Evolutionary conservation across 2,329 filamentous ascomycete genomes (phyloP).

Genomic region (Rasamsonia emersonii): DNA sequence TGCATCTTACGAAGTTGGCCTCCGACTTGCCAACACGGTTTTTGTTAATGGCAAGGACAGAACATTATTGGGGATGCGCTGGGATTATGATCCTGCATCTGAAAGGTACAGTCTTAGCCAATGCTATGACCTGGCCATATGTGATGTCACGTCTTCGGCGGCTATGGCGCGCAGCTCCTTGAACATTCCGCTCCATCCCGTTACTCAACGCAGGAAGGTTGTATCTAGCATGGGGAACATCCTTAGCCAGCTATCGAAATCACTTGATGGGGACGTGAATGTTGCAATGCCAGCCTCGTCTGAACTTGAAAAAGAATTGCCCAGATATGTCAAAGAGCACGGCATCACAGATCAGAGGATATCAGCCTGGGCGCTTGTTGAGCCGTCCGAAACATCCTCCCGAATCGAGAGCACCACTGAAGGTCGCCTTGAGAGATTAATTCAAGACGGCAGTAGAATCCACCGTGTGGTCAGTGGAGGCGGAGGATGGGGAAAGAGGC

Average conservation of each 20-base stretch:
- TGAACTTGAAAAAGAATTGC: slow-evolving; percentile 33
- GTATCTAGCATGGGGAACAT: slow-evolving; percentile 37
- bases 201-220: slow-evolving; percentile 29
- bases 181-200: slow-evolving; percentile 26
- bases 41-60: slow-evolving; percentile 34
- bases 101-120: slow-evolving; percentile 17
- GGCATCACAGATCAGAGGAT: slow-evolving; percentile 28
- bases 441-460: slow-evolving; percentile 27
- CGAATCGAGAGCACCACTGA: slow-evolving; percentile 4
- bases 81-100: slow-evolving; percentile 17
- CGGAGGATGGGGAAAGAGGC: slow-evolving; percentile 39
- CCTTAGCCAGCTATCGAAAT: slow-evolving; percentile 30
- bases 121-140: slow-evolving; percentile 23
- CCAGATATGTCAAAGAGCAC: slow-evolving; percentile 30
- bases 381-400: slow-evolving; percentile 15
- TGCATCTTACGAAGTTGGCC: slow-evolving; percentile 23
- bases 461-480: slow-evolving; percentile 36
- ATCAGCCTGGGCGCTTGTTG: slow-evolving; percentile 35
- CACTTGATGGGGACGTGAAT: slow-evolving; percentile 16
- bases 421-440: slow-evolving; percentile 17
- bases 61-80: slow-evolving; percentile 30
- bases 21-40: slow-evolving; percentile 34
- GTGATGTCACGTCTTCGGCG: slow-evolving; percentile 16
- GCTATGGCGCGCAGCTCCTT: slow-evolving; percentile 14
- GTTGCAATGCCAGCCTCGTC: slow-evolving; percentile 31